phyloP scores from a whole-genome alignment of 2,329 filamentous ascomycete genomes.

The Septoria petroselini region DNA sequence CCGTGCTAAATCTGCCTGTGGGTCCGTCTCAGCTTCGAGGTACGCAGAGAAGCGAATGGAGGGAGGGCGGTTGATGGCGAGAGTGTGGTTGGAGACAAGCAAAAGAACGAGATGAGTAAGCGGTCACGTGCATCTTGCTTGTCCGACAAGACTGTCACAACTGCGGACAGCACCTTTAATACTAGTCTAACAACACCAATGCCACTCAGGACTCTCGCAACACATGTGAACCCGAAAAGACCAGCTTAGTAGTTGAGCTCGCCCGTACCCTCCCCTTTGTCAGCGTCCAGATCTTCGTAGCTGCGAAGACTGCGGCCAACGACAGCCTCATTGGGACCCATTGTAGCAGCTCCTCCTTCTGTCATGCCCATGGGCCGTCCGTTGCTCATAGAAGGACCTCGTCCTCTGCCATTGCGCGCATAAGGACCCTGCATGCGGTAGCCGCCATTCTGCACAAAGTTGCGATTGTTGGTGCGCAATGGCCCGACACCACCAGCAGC shows the following conservation, averaged over 20 bases:
- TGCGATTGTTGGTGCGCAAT: slow-evolving; percentile 40
- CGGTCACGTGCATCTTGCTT: no score
- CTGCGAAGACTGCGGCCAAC: slow-evolving; percentile 91
- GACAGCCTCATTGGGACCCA: slow-evolving; percentile 85
- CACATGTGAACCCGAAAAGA: background rate
- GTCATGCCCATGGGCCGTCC: slow-evolving; percentile 27
- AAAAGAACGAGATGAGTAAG: no score
- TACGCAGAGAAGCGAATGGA: no score
- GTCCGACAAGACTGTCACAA: no score
- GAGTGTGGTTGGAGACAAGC: no score
- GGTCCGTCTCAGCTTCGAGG: background rate
- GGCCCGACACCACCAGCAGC: slow-evolving; percentile 41
- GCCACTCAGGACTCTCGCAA: background rate
- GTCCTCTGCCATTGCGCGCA: slow-evolving; percentile 33
- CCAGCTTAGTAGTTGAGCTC: slow-evolving; percentile 78
- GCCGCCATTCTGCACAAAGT: slow-evolving; percentile 33
- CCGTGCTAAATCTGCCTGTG: background rate
- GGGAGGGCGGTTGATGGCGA: no score
- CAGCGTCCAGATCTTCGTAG: slow-evolving; percentile 95
- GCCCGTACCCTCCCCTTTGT: slow-evolving; percentile 58
- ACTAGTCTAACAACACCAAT: no score
- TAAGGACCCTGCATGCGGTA: slow-evolving; percentile 34
- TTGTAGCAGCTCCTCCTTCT: slow-evolving; percentile 67
- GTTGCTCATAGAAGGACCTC: slow-evolving; percentile 28
- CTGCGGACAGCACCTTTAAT: no score